These are phyloP conservation scores for Scutellaria galericulata DNA, from an alignment of 257 asterid genomes.

Conservation along the genomic window DNA sequence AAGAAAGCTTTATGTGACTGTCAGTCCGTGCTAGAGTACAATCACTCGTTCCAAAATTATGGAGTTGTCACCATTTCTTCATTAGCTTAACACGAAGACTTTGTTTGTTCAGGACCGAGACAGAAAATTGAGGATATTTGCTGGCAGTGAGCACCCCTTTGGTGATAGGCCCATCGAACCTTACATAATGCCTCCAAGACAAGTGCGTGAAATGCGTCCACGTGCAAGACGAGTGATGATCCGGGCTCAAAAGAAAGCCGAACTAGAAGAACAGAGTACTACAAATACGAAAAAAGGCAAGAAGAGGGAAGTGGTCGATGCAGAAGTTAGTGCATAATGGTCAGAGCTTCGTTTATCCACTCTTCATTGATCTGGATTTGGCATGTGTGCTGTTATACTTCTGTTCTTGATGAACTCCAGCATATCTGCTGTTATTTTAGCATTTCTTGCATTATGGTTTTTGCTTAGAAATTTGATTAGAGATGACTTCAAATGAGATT, in stretches of 20 bases:
- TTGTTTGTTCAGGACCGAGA: conserved; percentile 72
- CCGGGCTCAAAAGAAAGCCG: conserved; percentile 94
- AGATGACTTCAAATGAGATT: conserved; percentile 8
- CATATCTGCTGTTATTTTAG: neutral
- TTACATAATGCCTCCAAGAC: conserved; percentile 80
- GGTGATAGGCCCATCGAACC: conserved; percentile 75
- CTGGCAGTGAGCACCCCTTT: conserved; percentile 84
- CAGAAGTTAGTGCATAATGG: conserved; percentile 45
- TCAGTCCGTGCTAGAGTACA: neutral
- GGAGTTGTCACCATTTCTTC: neutral
- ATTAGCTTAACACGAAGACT: conserved; percentile 6
- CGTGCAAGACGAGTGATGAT: conserved; percentile 85
- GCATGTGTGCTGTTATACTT: conserved; percentile 13
- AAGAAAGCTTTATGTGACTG: neutral
- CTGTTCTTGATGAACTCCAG: neutral
- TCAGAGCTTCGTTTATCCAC: conserved; percentile 15
- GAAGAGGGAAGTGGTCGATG: conserved; percentile 54
- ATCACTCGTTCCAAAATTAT: neutral
- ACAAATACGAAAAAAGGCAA: conserved; percentile 62
- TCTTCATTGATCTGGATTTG: conserved; percentile 5
- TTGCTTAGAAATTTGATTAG: neutral
- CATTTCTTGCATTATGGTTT: conserved; percentile 13
- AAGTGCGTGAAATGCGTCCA: conserved; percentile 94
- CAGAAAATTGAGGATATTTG: conserved; percentile 88
- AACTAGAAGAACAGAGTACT: conserved; percentile 61